phyloP scores from a whole-genome alignment of 2,329 filamentous ascomycete genomes.

The Fusarium nisikadoi region DNA sequence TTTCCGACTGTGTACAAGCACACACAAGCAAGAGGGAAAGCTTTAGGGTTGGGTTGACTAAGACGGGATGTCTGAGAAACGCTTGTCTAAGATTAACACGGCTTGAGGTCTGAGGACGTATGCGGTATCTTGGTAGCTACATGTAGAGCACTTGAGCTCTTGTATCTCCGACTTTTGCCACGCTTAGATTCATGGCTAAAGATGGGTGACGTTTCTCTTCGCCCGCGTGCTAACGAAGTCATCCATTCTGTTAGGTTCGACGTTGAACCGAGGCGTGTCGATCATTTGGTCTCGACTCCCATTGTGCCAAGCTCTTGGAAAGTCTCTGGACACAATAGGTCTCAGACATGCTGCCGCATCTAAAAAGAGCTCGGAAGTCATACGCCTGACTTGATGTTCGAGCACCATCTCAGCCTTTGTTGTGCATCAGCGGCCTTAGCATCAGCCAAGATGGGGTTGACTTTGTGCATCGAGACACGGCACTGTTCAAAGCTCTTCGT shows the following conservation, averaged over 20 bases:
- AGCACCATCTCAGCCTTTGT: background rate
- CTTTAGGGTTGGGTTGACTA: background rate
- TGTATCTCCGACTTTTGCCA: background rate
- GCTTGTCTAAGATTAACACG: background rate
- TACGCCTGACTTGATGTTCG: background rate
- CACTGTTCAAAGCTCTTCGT: background rate
- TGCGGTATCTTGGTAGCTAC: background rate
- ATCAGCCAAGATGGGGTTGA: background rate
- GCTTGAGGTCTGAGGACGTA: too few relatives aligned
- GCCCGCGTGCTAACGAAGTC: background rate
- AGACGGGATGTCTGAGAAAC: background rate
- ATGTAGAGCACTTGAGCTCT: background rate
- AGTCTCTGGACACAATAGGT: background rate
- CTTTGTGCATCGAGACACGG: background rate
- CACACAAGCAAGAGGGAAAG: background rate
- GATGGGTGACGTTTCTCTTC: background rate
- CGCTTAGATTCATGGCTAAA: background rate
- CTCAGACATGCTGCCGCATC: conserved; percentile 1
- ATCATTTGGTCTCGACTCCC: background rate
- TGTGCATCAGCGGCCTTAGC: conserved; percentile 7
- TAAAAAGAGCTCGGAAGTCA: background rate
- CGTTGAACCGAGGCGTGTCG: background rate
- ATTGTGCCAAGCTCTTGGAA: conserved; percentile 3
- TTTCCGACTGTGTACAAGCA: background rate
- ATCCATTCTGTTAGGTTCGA: background rate